These are phyloP conservation scores for Parietichytrium sp. DNA, from an alignment of 108 stramenopile genomes.

Conservation along the genomic window DNA sequence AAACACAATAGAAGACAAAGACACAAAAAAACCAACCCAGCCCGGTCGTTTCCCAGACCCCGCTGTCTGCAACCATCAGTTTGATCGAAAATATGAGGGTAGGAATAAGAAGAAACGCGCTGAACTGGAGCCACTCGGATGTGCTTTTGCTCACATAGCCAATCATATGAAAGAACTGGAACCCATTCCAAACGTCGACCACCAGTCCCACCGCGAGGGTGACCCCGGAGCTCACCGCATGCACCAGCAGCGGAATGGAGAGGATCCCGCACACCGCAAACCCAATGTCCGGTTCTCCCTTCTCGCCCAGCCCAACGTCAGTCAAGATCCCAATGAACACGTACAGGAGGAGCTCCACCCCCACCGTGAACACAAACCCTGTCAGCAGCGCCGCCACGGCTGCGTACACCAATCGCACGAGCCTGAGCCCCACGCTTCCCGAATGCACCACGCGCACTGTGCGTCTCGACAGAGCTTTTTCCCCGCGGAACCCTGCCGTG, in stretches of 20 bases:
- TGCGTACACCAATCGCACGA: not conserved
- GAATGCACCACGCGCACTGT: too few relatives aligned
- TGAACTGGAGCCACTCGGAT: not conserved
- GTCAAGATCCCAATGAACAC: not conserved
- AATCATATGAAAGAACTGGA: not conserved
- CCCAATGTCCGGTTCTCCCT: not conserved
- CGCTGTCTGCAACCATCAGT: not conserved
- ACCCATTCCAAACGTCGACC: constrained; percentile 21
- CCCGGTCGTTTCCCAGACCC: not conserved
- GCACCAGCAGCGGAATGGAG: not conserved
- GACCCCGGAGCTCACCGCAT: not conserved
- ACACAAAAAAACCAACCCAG: not conserved
- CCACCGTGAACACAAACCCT: not conserved
- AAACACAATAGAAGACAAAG: not conserved
- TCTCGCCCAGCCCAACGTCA: not conserved
- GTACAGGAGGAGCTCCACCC: constrained; percentile 6
- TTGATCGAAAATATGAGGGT: not conserved
- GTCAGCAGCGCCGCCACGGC: not conserved
- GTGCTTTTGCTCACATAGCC: not conserved
- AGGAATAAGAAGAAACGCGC: not conserved
- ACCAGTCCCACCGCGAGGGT: constrained; percentile 25
- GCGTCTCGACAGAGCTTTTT: too few relatives aligned
- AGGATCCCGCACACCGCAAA: not conserved
- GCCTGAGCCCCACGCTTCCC: constrained; percentile 1
- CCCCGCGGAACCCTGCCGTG: too few relatives aligned